Conservation (phyloP, 345 rosid genomes). For the Hibiscus syriacus region DNA sequence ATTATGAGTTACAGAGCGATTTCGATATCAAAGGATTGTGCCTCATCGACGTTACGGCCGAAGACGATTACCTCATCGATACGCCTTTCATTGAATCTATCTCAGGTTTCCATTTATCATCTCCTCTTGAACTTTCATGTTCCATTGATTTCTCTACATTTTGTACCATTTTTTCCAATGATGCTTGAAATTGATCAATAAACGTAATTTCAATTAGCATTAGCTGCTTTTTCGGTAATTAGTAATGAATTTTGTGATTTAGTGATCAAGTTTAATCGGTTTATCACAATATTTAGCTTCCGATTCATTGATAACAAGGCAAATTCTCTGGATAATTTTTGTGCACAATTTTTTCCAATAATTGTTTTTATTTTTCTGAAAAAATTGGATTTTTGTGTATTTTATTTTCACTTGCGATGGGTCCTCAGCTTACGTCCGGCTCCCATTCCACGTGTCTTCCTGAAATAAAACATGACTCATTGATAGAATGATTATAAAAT, state of each 20-base stretch:
- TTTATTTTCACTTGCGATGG: constrained; percentile 3
- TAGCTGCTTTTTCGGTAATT: too few relatives aligned
- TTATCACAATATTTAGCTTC: background rate
- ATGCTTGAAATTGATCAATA: background rate
- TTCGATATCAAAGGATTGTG: constrained; percentile 40
- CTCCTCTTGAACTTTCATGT: background rate
- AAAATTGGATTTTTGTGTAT: constrained; percentile 3
- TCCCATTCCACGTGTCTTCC: background rate
- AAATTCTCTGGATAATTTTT: background rate
- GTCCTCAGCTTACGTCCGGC: background rate
- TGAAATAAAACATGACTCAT: background rate
- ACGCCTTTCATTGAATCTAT: constrained; percentile 29
- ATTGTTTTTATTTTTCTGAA: background rate
- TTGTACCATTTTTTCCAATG: background rate
- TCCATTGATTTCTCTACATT: background rate
- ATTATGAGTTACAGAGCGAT: constrained; percentile 26
- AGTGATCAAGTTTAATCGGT: background rate
- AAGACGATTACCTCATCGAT: constrained; percentile 74
- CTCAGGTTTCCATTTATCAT: constrained; percentile 24
- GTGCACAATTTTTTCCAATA: background rate
- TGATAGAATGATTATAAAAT: too few relatives aligned
- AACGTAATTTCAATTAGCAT: too few relatives aligned
- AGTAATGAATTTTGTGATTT: too few relatives aligned
- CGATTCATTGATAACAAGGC: background rate
- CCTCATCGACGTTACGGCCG: constrained; percentile 72